phyloP scores from a whole-genome alignment of 116 monocot genomes.

The Trichopus zeylanicus region DNA sequence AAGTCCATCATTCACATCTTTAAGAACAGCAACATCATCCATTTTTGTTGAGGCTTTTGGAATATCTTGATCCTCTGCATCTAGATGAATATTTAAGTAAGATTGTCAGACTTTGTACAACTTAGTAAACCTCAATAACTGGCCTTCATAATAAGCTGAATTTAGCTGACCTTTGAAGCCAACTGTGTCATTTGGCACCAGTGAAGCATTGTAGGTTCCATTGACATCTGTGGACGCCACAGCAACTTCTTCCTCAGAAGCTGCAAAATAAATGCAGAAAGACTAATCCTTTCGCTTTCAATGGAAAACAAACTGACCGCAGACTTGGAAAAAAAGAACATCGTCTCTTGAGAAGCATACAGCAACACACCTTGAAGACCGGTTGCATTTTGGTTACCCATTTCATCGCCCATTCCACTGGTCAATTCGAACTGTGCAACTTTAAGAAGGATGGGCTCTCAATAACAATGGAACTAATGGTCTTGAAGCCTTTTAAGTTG shows the following conservation, averaged over 20 bases:
- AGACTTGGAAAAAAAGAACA: too few species aligned
- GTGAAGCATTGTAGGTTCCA: not conserved
- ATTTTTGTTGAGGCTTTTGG: not conserved
- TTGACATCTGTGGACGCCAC: not conserved
- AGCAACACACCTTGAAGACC: constrained; percentile 15
- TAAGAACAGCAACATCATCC: not conserved
- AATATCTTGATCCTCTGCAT: not conserved
- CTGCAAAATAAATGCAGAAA: not conserved
- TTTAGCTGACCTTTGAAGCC: not conserved
- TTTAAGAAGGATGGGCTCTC: not conserved
- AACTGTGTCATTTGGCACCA: not conserved
- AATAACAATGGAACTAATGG: not conserved
- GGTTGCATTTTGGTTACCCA: constrained; percentile 24
- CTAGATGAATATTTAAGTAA: not conserved
- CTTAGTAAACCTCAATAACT: too few species aligned
- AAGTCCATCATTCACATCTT: not conserved
- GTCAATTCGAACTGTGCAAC: constrained; percentile 12
- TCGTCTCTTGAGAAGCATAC: not conserved
- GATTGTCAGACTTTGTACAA: not conserved
- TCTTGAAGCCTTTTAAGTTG: not conserved
- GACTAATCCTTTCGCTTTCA: not conserved
- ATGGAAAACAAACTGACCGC: not conserved
- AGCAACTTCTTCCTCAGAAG: constrained; percentile 8
- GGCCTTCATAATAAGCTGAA: too few species aligned
- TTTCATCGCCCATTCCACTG: constrained; percentile 20